Evolutionary conservation across 2,329 filamentous ascomycete genomes (phyloP), one percentile per base, ranked within the genome.

Genomic region (Arthrobotrys conoides): DNA sequence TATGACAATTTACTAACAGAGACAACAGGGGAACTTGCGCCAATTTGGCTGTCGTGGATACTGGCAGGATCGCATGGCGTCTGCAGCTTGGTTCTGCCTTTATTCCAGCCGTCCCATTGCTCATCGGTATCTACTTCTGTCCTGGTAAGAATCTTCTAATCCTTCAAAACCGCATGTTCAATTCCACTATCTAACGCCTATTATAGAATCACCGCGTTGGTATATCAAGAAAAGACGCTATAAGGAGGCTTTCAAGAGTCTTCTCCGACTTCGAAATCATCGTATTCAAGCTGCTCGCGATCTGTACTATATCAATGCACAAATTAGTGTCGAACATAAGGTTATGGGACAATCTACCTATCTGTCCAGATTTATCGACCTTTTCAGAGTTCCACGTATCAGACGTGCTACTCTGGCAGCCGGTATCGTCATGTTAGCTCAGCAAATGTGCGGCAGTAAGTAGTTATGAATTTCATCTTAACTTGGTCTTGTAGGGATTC

Each of bases 361-460:
- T 82, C 38, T 89, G 63, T 88, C 86, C 22, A 89, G 91, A 16
- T 90, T 93, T 80, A 81, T 87, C 44, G 88, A 93, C 82, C 85
- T 91, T 0, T 91, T 93, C 82, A 91, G 89, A 10, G 88, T 93
- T 71, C 90, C 91, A 0, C 88, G 91, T 57, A 86, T 92, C 10
- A 88, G 91, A 14, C 88, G 91, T 48, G 93, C 93, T 1, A 94
- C 90, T 2, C 87, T 92, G 33, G 93, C 93, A 5, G 91, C 92
- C 0, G 92, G 90, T 80, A 89, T 90, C 0, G 92, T 95, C 81
- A 96, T 96, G 93, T 90, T 90, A 80, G 86, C 85, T 0, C 89
- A 91, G 81, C 89, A 91, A 82, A 87, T 91, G 85, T 90, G 88
- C 76, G 89, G 88, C 48, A 87, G 75, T 78, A 44, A 41, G 75